Conservation (phyloP, 495 filamentous ascomycete genomes). For the Hyaloscypha hepaticicola region DNA sequence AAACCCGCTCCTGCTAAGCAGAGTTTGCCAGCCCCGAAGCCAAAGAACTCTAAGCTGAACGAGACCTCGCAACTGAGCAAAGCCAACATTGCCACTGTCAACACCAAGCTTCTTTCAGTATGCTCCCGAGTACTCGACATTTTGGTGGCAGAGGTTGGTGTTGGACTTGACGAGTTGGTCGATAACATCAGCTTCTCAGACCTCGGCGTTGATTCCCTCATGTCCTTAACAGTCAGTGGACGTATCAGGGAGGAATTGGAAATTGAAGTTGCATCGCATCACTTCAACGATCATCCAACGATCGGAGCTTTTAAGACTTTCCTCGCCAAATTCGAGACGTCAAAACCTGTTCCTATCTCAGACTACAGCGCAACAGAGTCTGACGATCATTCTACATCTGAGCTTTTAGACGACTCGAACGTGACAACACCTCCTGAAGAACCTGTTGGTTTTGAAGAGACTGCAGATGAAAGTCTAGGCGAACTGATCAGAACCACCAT, state of each 20-base stretch:
- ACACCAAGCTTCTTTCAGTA: conserved; percentile 17
- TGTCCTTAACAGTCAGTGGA: conserved; percentile 53
- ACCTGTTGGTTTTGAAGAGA: background rate
- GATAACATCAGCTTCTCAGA: conserved; percentile 54
- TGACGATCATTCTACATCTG: conserved; percentile 34
- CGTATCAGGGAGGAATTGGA: conserved; percentile 57
- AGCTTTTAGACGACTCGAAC: conserved; percentile 18
- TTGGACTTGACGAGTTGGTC: conserved; percentile 57
- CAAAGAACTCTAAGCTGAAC: conserved; percentile 15
- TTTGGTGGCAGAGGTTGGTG: conserved; percentile 63
- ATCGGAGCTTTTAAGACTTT: conserved; percentile 39
- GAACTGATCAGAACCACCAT: conserved; percentile 47
- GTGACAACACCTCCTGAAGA: conserved; percentile 27
- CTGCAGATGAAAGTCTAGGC: conserved; percentile 7
- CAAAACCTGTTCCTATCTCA: conserved; percentile 23
- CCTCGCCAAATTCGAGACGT: conserved; percentile 46
- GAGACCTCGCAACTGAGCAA: conserved; percentile 19
- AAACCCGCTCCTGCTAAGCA: background rate
- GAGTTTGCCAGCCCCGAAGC: background rate
- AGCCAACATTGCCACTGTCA: conserved; percentile 39
- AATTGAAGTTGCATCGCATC: conserved; percentile 51
- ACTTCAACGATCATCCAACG: conserved; percentile 57
- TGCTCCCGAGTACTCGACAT: conserved; percentile 53
- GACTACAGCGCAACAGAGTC: conserved; percentile 51
- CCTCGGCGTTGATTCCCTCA: conserved; percentile 60